phyloP scores from a whole-genome alignment of 768 basidiomycete genomes.

The Rhodotorula paludigena region DNA sequence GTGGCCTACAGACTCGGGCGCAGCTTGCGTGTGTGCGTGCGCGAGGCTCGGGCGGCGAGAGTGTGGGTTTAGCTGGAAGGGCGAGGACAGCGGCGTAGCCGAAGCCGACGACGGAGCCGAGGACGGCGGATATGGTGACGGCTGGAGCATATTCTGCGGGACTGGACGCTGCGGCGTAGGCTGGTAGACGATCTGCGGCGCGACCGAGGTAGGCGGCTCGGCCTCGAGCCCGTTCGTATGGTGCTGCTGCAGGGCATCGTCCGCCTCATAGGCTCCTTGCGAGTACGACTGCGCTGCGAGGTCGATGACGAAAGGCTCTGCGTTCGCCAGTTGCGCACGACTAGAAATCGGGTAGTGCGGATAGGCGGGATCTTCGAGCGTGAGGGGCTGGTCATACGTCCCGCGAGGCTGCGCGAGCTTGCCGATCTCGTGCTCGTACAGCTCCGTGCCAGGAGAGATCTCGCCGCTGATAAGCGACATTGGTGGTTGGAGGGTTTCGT shows the following conservation, averaged over 20 bases:
- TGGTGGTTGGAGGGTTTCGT: background rate
- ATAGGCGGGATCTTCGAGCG: too few species aligned
- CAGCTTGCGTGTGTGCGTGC: background rate
- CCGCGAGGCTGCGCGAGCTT: background rate
- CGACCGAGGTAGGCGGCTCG: background rate
- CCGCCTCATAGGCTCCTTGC: too few species aligned
- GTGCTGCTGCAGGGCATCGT: too few species aligned
- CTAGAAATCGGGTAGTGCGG: too few species aligned
- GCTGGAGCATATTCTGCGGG: background rate
- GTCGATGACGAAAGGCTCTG: too few species aligned
- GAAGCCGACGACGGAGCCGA: background rate
- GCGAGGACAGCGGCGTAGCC: background rate
- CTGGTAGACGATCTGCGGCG: background rate
- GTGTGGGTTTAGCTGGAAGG: background rate
- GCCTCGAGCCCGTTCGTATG: too few species aligned
- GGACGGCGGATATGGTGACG: too few species aligned
- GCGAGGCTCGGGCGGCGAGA: conserved; percentile 1
- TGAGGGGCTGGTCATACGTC: too few species aligned
- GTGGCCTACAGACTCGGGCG: background rate
- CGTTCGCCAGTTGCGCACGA: too few species aligned
- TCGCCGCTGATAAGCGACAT: background rate
- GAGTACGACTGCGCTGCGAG: background rate
- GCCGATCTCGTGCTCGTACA: background rate
- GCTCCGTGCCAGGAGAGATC: background rate
- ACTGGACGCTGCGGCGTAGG: background rate